A percentile compares a stretch with the other conserved stretches of the same genome.
Evolutionary conservation across 495 filamentous ascomycete genomes (phyloP).

Genomic region (Niebla homalea): DNA sequence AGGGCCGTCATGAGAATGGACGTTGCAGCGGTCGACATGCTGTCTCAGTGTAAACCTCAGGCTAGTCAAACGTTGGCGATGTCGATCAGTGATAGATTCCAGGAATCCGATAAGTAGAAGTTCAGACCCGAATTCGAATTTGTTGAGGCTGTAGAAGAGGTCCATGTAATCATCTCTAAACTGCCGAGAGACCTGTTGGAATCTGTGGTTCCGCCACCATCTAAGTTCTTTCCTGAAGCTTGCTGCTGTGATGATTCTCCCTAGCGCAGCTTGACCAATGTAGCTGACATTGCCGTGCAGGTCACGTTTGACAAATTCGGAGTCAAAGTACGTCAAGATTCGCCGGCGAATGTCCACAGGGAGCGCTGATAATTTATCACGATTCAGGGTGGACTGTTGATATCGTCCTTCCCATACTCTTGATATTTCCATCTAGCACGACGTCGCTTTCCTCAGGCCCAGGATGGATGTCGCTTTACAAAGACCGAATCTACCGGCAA

Average conservation of each 20-base stretch:
- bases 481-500: no score
- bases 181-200: background rate
- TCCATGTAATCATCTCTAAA: background rate
- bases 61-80: background rate
- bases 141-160: background rate
- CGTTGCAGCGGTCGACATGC: no score
- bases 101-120: background rate
- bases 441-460: no score
- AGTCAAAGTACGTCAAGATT: background rate
- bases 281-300: background rate
- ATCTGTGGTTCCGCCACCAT: background rate
- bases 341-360: background rate
- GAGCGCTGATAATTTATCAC: background rate
- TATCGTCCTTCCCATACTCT: no score
- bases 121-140: slow-evolving; percentile 1
- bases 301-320: background rate
- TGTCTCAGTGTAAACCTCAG: background rate
- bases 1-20: no score
- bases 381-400: background rate
- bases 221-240: background rate
- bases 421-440: no score
- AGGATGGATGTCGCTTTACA: no score
- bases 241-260: background rate
- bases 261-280: background rate
- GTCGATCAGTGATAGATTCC: background rate